phyloP scores from a whole-genome alignment of 75 land plant species.

The Cunninghamia lanceolata region DNA sequence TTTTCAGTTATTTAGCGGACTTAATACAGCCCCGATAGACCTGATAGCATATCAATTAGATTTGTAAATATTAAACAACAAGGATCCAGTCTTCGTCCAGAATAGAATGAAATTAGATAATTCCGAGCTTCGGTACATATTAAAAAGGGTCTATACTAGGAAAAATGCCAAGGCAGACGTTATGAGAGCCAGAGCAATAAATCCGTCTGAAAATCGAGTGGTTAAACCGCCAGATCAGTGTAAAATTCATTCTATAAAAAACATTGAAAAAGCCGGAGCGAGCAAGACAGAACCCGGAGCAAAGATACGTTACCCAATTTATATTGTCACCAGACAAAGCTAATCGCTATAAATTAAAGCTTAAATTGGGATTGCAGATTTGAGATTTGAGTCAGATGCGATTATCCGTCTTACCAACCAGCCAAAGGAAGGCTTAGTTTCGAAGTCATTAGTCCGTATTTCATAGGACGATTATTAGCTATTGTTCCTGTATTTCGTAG shows the following conservation, averaged over 20 bases:
- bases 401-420: neutral
- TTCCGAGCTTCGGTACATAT: too few relatives aligned
- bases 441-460: too few relatives aligned
- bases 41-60: neutral
- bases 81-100: neutral
- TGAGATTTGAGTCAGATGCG: neutral
- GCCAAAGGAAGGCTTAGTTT: neutral
- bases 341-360: too few relatives aligned
- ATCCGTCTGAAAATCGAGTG: neutral
- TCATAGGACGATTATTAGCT: too few relatives aligned
- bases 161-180: neutral
- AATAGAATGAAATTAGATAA: neutral
- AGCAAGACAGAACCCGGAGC: too few relatives aligned
- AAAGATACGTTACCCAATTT: neutral
- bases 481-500: too few relatives aligned
- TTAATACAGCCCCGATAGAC: neutral
- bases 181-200: neutral
- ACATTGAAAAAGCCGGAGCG: neutral
- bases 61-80: neutral
- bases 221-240: neutral
- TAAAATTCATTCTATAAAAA: neutral
- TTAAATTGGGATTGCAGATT: neutral
- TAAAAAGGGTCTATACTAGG: neutral
- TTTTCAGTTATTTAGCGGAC: neutral
- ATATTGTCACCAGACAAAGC: neutral